These are phyloP conservation scores for Tephrocybe sp. DNA, from an alignment of 768 basidiomycete genomes.

Conservation along the genomic window DNA sequence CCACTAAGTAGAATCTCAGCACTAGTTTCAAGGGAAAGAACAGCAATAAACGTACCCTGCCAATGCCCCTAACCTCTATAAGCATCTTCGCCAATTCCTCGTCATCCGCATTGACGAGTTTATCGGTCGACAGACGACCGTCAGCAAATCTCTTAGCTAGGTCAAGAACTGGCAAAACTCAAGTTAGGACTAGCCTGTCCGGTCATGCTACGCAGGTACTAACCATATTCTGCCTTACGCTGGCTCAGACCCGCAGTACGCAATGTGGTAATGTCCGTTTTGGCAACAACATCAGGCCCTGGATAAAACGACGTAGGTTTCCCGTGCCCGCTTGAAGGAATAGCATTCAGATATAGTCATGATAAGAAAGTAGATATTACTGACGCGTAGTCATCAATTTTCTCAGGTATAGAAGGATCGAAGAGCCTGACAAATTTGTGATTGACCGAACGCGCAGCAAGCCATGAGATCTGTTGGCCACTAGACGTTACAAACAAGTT, in stretches of 20 bases:
- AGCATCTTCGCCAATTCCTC: slow-evolving; percentile 76
- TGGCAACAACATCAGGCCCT: slow-evolving; percentile 62
- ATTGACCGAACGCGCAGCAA: slow-evolving; percentile 80
- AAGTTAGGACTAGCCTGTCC: not conserved
- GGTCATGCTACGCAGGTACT: not conserved
- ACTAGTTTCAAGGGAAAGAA: not conserved
- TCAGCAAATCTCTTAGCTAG: slow-evolving; percentile 79
- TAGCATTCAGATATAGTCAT: not conserved
- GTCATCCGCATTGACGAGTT: slow-evolving; percentile 67
- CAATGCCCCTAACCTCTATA: slow-evolving; percentile 77
- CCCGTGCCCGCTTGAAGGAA: slow-evolving; percentile 17
- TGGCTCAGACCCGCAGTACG: slow-evolving; percentile 74
- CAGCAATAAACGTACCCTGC: slow-evolving; percentile 46
- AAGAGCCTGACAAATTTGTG: slow-evolving; percentile 78
- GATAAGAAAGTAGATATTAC: slow-evolving; percentile 9
- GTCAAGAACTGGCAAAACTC: slow-evolving; percentile 55
- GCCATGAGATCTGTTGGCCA: slow-evolving; percentile 82
- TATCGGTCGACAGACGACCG: slow-evolving; percentile 72
- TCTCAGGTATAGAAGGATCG: slow-evolving; percentile 72
- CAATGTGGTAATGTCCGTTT: slow-evolving; percentile 55
- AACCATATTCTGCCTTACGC: slow-evolving; percentile 91
- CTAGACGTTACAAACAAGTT: slow-evolving; percentile 28
- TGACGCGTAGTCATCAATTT: slow-evolving; percentile 48
- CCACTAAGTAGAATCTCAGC: slow-evolving; percentile 40
- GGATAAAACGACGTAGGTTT: slow-evolving; percentile 57